Evolutionary conservation across 1,139 yeast species (phyloP), one percentile per base, ranked within the genome.

Genomic region (Candida dubliniensis): DNA sequence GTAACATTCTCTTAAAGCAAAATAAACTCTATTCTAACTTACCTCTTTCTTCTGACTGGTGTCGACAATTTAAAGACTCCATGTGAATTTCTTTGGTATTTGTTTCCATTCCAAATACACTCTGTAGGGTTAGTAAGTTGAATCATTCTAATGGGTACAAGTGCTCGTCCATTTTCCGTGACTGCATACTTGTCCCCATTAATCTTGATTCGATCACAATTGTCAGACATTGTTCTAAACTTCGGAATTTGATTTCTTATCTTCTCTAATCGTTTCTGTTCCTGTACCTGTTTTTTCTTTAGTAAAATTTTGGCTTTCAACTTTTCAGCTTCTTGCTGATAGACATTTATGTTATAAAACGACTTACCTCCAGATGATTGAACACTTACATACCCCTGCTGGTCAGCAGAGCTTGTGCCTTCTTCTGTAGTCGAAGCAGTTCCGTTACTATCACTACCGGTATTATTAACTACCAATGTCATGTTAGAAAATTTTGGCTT

Each of bases 131-230:
- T 46, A 47, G 54, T 31, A 47, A 53, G 35, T 49, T 46, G 46
- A 29, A 59, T 58, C 36, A 46, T 36, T 36, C 56, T 50, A 29
- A 74, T 47, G 0, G 71, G 69, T 0, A 64, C 59, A 24, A 75
- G 57, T 25, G 57, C 56, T 8, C 59, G 56, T 0, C 79, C 79
- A 31, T 54, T 56, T 12, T 55, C 47, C 0, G 67, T 52, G 7
- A 75, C 67, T 0, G 77, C 73, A 52, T 58, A 74, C 24, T 52
- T 51, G 8, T 60, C 62, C 4, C 67, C 69, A 27, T 62, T 65
- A 8, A 74, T 57, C 15, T 47, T 47, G 1, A 71, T 52, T 38
- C 79, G 56, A 49, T 77, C 80, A 47, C 68, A 66, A 42, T 56
- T 57, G 31, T 65, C 71, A 31, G 65, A 67, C 43, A 59, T 58